Conservation (phyloP, 1,284 basidiomycete genomes). For the Gymnopus androsaceus region DNA sequence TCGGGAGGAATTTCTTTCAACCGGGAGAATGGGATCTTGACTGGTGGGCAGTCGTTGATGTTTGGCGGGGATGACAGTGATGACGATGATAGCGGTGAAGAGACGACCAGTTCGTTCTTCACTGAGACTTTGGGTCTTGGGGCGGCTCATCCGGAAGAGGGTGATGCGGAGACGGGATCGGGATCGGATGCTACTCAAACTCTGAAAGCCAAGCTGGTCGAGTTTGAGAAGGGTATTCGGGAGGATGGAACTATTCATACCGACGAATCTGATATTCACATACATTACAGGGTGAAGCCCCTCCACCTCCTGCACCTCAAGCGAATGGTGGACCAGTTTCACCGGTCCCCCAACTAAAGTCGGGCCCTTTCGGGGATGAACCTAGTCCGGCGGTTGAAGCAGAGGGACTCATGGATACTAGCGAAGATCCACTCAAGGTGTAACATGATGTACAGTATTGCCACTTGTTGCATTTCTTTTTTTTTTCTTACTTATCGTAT, state of each 20-base stretch:
- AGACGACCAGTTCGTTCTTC: slow-evolving; percentile 47
- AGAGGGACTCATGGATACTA: slow-evolving; percentile 75
- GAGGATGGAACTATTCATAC: slow-evolving; percentile 16
- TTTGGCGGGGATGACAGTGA: slow-evolving; percentile 57
- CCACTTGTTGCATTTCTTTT: not conserved
- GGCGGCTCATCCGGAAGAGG: slow-evolving; percentile 31
- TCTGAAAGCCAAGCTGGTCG: slow-evolving; percentile 61
- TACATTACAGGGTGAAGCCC: slow-evolving; percentile 44
- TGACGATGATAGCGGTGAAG: slow-evolving; percentile 58
- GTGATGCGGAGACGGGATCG: slow-evolving; percentile 27
- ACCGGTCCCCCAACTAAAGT: slow-evolving; percentile 52
- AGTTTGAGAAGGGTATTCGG: slow-evolving; percentile 49
- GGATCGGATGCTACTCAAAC: slow-evolving; percentile 50
- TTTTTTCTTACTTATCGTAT: not conserved
- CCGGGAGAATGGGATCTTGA: slow-evolving; percentile 50
- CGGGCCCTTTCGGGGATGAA: slow-evolving; percentile 60
- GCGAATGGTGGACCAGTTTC: slow-evolving; percentile 24
- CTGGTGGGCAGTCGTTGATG: slow-evolving; percentile 53
- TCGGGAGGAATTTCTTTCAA: slow-evolving; percentile 61
- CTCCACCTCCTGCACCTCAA: slow-evolving; percentile 42
- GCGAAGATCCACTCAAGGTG: slow-evolving; percentile 65
- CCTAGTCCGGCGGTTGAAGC: slow-evolving; percentile 56
- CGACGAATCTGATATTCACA: slow-evolving; percentile 23
- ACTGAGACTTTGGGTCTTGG: slow-evolving; percentile 45
- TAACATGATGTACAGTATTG: slow-evolving; percentile 20